Conservation (phyloP, 768 basidiomycete species). For the Pulveroboletus ravenelii region DNA sequence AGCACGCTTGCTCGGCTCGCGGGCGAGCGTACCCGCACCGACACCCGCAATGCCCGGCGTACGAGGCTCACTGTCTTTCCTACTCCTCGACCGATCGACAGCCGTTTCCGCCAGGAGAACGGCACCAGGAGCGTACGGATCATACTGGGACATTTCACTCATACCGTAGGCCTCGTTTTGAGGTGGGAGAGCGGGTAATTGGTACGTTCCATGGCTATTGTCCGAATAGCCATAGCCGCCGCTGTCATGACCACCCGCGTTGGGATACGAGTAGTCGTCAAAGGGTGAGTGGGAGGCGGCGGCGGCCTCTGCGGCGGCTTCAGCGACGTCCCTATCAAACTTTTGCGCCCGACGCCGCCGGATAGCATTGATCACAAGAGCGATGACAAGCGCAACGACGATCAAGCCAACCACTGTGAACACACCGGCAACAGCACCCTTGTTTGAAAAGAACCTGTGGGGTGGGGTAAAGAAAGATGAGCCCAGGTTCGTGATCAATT, state of each 20-base stretch:
- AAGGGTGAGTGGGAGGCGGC: constrained; percentile 48
- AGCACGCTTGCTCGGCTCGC: constrained; percentile 25
- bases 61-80: constrained; percentile 31
- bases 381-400: constrained; percentile 46
- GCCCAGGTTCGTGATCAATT: no score
- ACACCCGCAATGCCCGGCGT: constrained; percentile 39
- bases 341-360: constrained; percentile 60
- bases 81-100: constrained; percentile 18
- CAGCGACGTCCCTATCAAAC: constrained; percentile 71
- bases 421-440: constrained; percentile 64
- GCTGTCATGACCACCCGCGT: constrained; percentile 17
- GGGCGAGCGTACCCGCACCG: constrained; percentile 30
- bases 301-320: constrained; percentile 55
- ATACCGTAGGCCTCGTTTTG: constrained; percentile 46
- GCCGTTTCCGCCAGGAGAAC: constrained; percentile 21
- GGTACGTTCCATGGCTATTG: constrained; percentile 54
- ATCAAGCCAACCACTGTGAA: constrained; percentile 70
- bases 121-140: constrained; percentile 30
- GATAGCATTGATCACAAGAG: constrained; percentile 44
- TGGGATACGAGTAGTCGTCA: constrained; percentile 39
- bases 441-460: constrained; percentile 66
- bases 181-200: constrained; percentile 40
- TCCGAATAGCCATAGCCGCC: constrained; percentile 40
- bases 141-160: constrained; percentile 43
- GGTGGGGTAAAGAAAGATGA: background rate